Evolutionary conservation across 2,329 filamentous ascomycete genomes (phyloP).

Genomic region (Colletotrichum spaethianum): DNA sequence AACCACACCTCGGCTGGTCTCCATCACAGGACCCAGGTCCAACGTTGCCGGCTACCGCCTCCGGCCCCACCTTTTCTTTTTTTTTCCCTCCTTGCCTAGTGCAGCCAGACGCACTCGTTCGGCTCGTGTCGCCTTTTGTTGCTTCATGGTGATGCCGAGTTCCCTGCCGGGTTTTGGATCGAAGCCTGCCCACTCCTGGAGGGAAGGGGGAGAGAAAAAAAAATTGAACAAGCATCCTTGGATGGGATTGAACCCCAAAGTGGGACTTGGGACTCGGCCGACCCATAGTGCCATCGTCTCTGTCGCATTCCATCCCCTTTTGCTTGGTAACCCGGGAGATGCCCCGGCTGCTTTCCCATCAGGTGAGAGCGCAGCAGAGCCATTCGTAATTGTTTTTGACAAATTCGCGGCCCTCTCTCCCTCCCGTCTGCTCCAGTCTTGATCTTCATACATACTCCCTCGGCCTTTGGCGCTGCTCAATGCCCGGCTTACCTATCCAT

Average conservation of each 20-base stretch:
- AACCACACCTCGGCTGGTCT: constrained; percentile 2
- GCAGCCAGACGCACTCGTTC: constrained; percentile 2
- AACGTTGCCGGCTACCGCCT: constrained; percentile 25
- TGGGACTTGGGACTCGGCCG: constrained; percentile 34
- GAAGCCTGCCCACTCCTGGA: not conserved
- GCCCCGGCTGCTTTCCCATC: constrained; percentile 31
- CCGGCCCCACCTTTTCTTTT: constrained; percentile 30
- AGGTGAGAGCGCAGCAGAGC: constrained; percentile 26
- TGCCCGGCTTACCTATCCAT: constrained; percentile 19
- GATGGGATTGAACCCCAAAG: constrained; percentile 27
- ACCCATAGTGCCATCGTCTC: not conserved
- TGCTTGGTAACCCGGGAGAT: constrained; percentile 38
- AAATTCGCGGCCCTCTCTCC: constrained; percentile 23
- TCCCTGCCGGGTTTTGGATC: constrained; percentile 21
- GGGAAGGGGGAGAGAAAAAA: not conserved
- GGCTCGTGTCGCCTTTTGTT: constrained; percentile 27
- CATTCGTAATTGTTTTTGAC: constrained; percentile 26
- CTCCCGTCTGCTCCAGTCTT: constrained; percentile 1
- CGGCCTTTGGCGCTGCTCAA: not conserved
- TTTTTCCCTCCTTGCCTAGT: not conserved
- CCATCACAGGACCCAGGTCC: not conserved
- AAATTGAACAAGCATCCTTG: constrained; percentile 9
- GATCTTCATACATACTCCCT: constrained; percentile 8
- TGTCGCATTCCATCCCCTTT: constrained; percentile 20
- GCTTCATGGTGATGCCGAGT: constrained; percentile 26